Base-by-base conservation (phyloP, 306 rosid species). In the Alnus rubra region DNA sequence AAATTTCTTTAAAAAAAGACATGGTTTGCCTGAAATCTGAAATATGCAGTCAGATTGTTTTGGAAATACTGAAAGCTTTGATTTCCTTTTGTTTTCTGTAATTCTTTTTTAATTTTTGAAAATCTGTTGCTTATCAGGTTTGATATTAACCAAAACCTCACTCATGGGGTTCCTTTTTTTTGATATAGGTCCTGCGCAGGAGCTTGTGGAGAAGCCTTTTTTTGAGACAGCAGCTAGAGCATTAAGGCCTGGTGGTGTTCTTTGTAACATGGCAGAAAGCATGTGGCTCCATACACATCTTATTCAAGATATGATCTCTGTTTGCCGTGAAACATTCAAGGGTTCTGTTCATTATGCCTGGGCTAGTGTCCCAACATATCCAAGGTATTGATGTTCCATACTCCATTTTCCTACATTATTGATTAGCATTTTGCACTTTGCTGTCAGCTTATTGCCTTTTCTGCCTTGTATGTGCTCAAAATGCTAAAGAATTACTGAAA, bases 251-350 rank as follows among this genome's bases (percentile, higher is more conserved):
- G 99, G 98, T 2, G 99, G 99, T 54, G 96, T 96, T 73, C 94
- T 96, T 48, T 96, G 99, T 80, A 96, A 96, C 82, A 96, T 96
- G 99, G 96, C 98, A 12, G 99, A 96, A 85, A 96, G 99, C 74
- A 91, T 96, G 97, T 96, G 99, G 99, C 99, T 96, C 56, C 99
- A 96, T 75, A 93, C 99, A 30, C 99, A 96, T 86, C 98, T 96
- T 69, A 90, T 96, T 87, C 85, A 90, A 80, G 93, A 91, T 50
- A 89, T 96, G 96, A 65, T 96, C 23, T 87, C 93, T 51, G 75
- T 89, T 77, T 96, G 97, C 80, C 86, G 65, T 28, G 87, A 88
- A 82, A 93, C 79, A 64, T 96, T 96, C 83, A 91, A 87, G 86
- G 98, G 99, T 56, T 93, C 95, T 78, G 99, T 93, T 4, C 87